Evolutionary conservation across 148 eudicot species (phyloP).

Genomic region (Vaccinium corymbosum): DNA sequence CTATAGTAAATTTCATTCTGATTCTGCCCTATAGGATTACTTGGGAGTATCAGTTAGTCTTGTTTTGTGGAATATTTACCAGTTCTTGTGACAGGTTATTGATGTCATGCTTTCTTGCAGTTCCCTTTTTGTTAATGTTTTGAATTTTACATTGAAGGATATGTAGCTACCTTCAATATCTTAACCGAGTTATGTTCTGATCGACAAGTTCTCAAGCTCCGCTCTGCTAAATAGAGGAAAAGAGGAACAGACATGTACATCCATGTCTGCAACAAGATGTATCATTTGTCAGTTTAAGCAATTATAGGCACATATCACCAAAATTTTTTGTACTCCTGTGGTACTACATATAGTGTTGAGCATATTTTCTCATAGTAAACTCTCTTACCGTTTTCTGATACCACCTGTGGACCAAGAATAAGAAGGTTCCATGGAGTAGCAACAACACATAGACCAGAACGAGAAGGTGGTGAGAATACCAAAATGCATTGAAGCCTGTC

Average conservation of each 20-base stretch:
- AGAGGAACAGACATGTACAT: conserved; percentile 78
- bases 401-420: conserved; percentile 73
- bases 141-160: background rate
- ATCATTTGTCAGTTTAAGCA: background rate
- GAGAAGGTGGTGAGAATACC: conserved; percentile 91
- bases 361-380: background rate
- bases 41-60: background rate
- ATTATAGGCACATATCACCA: background rate
- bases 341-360: background rate
- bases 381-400: conserved; percentile 70
- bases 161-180: conserved; percentile 58
- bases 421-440: conserved; percentile 72
- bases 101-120: background rate
- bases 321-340: background rate
- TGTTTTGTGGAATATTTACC: background rate
- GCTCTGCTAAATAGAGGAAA: conserved; percentile 62
- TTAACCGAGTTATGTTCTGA: conserved; percentile 68
- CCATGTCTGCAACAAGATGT: conserved; percentile 68
- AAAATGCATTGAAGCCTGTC: conserved; percentile 90
- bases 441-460: conserved; percentile 71
- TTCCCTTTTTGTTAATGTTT: background rate
- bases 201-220: conserved; percentile 65
- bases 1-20: background rate
- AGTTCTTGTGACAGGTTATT: background rate
- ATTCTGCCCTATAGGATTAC: background rate